Percentiles rank a stretch among this genome's conserved stretches.
phyloP scores from a whole-genome alignment of 2,329 filamentous ascomycete genomes.

The Venturiaceae sp. region DNA sequence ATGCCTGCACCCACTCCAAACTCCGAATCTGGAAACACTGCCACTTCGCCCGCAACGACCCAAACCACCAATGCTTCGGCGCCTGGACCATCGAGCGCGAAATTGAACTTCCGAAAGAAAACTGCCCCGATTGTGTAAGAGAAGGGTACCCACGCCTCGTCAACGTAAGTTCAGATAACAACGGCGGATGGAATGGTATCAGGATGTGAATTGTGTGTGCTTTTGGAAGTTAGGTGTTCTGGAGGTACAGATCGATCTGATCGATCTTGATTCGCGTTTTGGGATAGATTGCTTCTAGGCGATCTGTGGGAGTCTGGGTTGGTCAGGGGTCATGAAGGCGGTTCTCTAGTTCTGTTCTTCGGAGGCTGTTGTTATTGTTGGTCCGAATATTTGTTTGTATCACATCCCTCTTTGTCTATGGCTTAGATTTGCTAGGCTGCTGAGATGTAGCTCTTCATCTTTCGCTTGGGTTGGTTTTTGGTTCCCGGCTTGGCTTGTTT shows the following conservation, averaged over 20 bases:
- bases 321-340: neutral
- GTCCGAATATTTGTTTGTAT: neutral
- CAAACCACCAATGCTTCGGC: conserved; percentile 57
- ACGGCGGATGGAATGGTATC: neutral
- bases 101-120: conserved; percentile 46
- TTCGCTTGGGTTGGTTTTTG: too few relatives aligned
- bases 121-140: conserved; percentile 39
- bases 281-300: conserved; percentile 5
- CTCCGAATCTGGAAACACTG: conserved; percentile 58
- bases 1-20: conserved; percentile 52
- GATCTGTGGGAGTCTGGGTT: neutral
- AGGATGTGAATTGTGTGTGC: neutral
- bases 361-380: neutral
- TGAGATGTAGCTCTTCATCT: too few relatives aligned
- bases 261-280: conserved; percentile 10
- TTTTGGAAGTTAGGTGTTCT: neutral
- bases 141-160: conserved; percentile 13
- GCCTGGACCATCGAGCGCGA: conserved; percentile 54
- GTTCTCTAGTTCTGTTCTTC: neutral
- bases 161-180: neutral
- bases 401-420: neutral
- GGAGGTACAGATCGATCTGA: neutral
- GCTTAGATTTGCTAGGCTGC: too few relatives aligned
- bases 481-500: neutral
- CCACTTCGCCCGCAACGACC: conserved; percentile 65